Conservation (phyloP, 2,329 filamentous ascomycete genomes). For the Didymella arachidicola region DNA sequence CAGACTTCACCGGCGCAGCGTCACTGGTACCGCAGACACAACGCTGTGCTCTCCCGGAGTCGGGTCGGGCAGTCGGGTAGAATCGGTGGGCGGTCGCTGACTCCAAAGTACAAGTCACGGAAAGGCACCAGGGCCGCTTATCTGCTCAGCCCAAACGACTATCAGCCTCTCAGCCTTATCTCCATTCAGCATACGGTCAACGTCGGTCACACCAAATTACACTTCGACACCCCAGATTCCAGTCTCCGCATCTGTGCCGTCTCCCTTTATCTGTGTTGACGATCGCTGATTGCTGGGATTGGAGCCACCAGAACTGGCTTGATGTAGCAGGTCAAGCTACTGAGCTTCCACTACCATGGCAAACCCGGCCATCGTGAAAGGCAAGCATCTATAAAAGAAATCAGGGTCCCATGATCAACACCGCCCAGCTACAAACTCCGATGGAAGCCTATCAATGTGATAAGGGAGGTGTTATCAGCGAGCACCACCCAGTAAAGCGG, state of each 20-base stretch:
- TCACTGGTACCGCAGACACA: constrained; percentile 9
- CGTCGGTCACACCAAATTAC: constrained; percentile 9
- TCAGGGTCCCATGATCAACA: constrained; percentile 24
- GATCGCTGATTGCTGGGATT: constrained; percentile 8
- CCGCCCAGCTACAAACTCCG: constrained; percentile 21
- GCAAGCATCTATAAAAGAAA: constrained; percentile 9
- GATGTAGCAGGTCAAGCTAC: constrained; percentile 8
- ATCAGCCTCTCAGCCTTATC: constrained; percentile 25
- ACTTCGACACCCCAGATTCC: constrained; percentile 19
- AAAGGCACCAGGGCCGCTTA: constrained; percentile 14
- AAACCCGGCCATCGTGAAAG: constrained; percentile 17
- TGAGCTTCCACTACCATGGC: not conserved
- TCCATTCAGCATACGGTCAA: constrained; percentile 19
- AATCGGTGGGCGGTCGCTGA: constrained; percentile 18
- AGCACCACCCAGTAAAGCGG: constrained; percentile 32
- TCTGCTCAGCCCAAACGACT: constrained; percentile 15
- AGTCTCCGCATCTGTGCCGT: constrained; percentile 14
- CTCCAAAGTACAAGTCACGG: constrained; percentile 18
- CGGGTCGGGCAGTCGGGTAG: constrained; percentile 17
- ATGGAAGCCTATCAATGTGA: constrained; percentile 42
- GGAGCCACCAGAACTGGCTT: constrained; percentile 3
- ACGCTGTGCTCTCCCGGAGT: constrained; percentile 7
- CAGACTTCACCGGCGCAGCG: constrained; percentile 2
- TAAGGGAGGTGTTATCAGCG: constrained; percentile 36
- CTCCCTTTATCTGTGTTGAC: constrained; percentile 8